Conservation (phyloP, 169 alveolate genomes). For the Perkinsus marinus region DNA sequence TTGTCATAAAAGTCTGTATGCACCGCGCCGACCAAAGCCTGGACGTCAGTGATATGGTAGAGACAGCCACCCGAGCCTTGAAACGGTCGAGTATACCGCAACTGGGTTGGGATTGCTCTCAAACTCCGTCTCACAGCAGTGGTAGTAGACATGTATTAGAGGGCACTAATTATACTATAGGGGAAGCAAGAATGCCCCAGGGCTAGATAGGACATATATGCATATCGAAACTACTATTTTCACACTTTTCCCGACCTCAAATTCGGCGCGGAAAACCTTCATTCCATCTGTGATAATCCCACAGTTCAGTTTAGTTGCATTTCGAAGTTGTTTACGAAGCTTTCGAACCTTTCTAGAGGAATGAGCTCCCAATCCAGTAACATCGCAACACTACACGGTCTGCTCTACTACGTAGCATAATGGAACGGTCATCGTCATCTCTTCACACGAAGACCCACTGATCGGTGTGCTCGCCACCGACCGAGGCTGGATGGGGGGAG, state of each 20-base stretch:
- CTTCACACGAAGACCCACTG: not conserved
- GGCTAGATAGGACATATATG: too few relatives aligned
- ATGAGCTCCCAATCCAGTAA: not conserved
- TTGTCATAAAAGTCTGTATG: not conserved
- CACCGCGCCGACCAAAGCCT: not conserved
- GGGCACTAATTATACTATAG: too few relatives aligned
- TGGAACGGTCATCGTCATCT: not conserved
- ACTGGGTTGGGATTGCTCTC: not conserved
- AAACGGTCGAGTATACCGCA: not conserved
- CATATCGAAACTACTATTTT: too few relatives aligned
- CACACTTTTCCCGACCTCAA: too few relatives aligned
- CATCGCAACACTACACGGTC: not conserved
- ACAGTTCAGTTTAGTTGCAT: too few relatives aligned
- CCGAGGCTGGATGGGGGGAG: not conserved
- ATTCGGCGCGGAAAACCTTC: too few relatives aligned
- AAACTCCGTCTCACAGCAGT: not conserved
- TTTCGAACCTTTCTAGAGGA: too few relatives aligned
- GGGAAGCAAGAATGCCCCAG: too few relatives aligned
- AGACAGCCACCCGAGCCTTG: not conserved
- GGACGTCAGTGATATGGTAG: not conserved
- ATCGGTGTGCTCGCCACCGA: not conserved
- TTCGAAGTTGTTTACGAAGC: too few relatives aligned
- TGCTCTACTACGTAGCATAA: not conserved
- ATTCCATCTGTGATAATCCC: too few relatives aligned
- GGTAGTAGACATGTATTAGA: not conserved